A percentile compares a stretch with the other conserved stretches of the same genome.
phyloP scores from a whole-genome alignment of 768 basidiomycete species.

The Boletus edulis region DNA sequence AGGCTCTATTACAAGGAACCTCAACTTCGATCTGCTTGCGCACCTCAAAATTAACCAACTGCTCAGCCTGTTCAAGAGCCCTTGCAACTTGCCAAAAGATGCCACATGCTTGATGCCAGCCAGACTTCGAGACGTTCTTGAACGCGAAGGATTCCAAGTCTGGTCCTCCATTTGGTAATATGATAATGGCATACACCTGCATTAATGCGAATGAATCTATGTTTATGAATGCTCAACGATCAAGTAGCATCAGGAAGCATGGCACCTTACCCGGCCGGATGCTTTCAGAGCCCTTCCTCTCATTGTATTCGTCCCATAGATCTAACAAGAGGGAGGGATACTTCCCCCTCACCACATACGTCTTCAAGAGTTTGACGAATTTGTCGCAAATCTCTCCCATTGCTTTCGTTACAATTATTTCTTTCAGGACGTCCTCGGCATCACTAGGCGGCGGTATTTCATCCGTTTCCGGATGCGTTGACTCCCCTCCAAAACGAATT shows the following conservation, averaged over 20 bases:
- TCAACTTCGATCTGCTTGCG: conserved; percentile 14
- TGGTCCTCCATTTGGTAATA: conserved; percentile 85
- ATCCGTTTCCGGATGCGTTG: conserved; percentile 28
- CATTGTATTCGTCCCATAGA: conserved; percentile 85
- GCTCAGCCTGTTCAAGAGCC: conserved; percentile 77
- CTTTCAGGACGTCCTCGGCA: conserved; percentile 73
- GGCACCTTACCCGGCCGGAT: conserved; percentile 70
- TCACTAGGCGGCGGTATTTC: conserved; percentile 72
- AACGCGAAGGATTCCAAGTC: conserved; percentile 90
- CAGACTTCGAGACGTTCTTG: conserved; percentile 47
- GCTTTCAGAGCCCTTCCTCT: conserved; percentile 75
- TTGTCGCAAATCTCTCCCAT: conserved; percentile 77
- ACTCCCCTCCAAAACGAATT: conserved; percentile 50
- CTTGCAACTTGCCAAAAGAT: conserved; percentile 90
- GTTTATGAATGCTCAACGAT: conserved; percentile 7
- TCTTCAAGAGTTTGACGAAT: conserved; percentile 77
- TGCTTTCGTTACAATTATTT: conserved; percentile 71
- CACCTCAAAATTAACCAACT: conserved; percentile 85
- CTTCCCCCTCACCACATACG: conserved; percentile 81
- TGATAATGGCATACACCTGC: conserved; percentile 87
- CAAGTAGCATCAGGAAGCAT: not conserved
- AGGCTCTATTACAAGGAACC: not conserved
- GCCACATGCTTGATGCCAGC: conserved; percentile 86
- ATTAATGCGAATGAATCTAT: conserved; percentile 71
- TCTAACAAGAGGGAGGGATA: conserved; percentile 80